phyloP scores from a whole-genome alignment of 2,329 filamentous ascomycete genomes.

The Fusarium domesticum region DNA sequence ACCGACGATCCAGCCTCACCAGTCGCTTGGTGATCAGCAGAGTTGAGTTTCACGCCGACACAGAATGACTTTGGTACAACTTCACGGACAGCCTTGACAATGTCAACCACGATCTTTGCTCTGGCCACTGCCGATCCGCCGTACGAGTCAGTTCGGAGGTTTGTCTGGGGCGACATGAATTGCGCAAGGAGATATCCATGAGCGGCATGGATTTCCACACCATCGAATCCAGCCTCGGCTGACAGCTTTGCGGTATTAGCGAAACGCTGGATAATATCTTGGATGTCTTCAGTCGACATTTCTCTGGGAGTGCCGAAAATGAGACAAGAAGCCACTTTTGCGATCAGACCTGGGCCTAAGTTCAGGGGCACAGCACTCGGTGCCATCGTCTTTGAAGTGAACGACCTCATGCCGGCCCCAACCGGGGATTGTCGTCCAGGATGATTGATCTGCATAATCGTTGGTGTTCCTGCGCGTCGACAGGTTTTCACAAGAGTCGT shows the following conservation, averaged over 20 bases:
- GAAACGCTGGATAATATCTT: conserved; percentile 51
- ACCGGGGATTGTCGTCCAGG: conserved; percentile 44
- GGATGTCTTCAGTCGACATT: conserved; percentile 54
- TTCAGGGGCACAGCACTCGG: conserved; percentile 43
- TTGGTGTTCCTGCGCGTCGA: conserved; percentile 34
- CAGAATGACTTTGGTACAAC: conserved; percentile 42
- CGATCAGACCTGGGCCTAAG: conserved; percentile 39
- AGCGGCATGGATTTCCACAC: conserved; percentile 45
- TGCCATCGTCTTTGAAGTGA: conserved; percentile 40
- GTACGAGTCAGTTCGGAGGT: conserved; percentile 53
- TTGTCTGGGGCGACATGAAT: conserved; percentile 51
- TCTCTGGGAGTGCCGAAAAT: conserved; percentile 54
- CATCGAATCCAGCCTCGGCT: conserved; percentile 45
- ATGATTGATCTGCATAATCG: conserved; percentile 47
- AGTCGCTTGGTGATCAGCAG: conserved; percentile 51
- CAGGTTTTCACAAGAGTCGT: conserved; percentile 35
- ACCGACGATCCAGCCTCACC: conserved; percentile 19
- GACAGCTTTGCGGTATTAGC: conserved; percentile 49
- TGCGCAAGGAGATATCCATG: conserved; percentile 59
- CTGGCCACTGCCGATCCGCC: conserved; percentile 51
- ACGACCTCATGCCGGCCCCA: conserved; percentile 36
- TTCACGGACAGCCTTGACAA: conserved; percentile 43
- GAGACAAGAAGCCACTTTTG: conserved; percentile 32
- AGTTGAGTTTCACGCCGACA: conserved; percentile 55
- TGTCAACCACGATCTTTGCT: conserved; percentile 49